Evolutionary conservation across 164 flowering plant genomes (phyloP).

Genomic region (Annona squamosa): DNA sequence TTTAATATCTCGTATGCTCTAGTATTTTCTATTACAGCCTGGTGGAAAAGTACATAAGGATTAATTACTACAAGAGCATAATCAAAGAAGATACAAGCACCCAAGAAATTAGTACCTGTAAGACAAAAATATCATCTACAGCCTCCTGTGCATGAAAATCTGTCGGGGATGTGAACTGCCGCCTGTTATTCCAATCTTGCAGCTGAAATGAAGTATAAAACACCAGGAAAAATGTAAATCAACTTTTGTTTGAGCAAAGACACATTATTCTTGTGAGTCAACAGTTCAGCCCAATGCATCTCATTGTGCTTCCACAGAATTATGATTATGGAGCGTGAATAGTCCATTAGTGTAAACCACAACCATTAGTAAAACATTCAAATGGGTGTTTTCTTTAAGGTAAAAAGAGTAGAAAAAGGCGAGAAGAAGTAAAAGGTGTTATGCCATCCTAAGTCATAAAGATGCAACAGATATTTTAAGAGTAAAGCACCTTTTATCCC

Average conservation of each 20-base stretch:
- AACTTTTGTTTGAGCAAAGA: background rate
- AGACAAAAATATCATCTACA: conserved; percentile 68
- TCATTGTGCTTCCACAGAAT: background rate
- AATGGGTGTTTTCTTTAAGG: background rate
- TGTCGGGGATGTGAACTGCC: conserved; percentile 65
- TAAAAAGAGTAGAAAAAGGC: too few relatives aligned
- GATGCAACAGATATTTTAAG: too few relatives aligned
- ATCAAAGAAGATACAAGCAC: background rate
- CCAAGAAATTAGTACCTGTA: conserved; percentile 47
- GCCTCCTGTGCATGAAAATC: conserved; percentile 92
- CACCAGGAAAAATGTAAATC: background rate
- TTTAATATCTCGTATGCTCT: conserved; percentile 75
- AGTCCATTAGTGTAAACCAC: background rate
- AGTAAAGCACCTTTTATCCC: too few relatives aligned
- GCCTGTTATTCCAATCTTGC: conserved; percentile 96
- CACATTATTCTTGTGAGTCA: background rate
- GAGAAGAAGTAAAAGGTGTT: too few relatives aligned
- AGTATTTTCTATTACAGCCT: conserved; percentile 74
- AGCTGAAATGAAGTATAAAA: conserved; percentile 34
- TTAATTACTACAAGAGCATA: background rate
- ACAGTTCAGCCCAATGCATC: background rate
- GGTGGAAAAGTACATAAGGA: conserved; percentile 15
- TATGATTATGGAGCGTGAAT: background rate
- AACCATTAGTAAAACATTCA: background rate
- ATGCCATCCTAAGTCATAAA: too few relatives aligned